phyloP scores from a whole-genome alignment of 768 basidiomycete species.

The Chlorophyllum brunneum region DNA sequence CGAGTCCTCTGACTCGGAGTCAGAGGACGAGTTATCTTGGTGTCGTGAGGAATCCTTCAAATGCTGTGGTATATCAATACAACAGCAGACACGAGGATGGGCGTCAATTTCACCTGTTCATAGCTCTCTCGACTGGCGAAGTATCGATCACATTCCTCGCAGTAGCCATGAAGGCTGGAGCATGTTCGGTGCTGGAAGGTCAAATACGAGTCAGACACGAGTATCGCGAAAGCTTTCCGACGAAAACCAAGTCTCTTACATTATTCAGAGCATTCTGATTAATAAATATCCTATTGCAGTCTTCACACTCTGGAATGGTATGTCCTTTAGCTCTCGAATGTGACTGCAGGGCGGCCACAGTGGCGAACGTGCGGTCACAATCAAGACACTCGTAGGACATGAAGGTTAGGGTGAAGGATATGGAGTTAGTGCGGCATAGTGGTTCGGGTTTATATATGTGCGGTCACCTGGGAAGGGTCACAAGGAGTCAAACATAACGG shows the following conservation, averaged over 20 bases:
- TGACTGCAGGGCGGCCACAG: background rate
- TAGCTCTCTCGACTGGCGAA: background rate
- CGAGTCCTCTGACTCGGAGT: background rate
- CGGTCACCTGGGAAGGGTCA: too few relatives aligned
- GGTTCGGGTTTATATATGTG: too few relatives aligned
- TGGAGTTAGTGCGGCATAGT: background rate
- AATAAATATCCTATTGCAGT: background rate
- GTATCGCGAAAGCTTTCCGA: background rate
- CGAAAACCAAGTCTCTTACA: background rate
- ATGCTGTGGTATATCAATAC: too few relatives aligned
- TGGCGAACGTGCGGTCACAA: constrained; percentile 3
- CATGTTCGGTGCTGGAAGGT: background rate
- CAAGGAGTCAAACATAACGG: too few relatives aligned
- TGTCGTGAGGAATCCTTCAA: background rate
- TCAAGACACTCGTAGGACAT: constrained; percentile 9
- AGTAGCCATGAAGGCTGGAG: background rate
- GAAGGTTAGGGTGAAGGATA: background rate
- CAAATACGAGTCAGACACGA: background rate
- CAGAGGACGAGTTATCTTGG: background rate
- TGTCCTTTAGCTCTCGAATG: constrained; percentile 11
- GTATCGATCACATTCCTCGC: background rate
- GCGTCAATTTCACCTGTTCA: background rate
- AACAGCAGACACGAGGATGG: too few relatives aligned
- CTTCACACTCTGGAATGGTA: background rate
- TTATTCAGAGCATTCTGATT: background rate